These are phyloP conservation scores for Fusarium sacchari DNA, from an alignment of 2,329 filamentous ascomycete genomes.

Conservation along the genomic window DNA sequence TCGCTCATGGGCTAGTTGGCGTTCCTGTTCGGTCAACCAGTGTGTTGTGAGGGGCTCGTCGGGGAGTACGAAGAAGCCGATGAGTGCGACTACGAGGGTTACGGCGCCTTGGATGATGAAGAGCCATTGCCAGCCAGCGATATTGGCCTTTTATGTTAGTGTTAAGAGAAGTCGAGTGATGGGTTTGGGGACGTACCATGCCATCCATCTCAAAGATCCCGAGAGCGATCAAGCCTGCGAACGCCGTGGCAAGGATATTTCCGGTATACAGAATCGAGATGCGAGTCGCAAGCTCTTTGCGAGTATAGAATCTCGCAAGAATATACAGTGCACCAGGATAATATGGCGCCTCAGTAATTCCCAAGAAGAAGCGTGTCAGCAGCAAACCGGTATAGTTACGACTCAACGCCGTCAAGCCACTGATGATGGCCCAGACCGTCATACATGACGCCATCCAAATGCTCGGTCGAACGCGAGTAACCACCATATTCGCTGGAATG, in stretches of 20 bases:
- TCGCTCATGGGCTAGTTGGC: constrained; percentile 52
- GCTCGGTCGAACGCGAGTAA: constrained; percentile 53
- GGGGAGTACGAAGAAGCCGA: constrained; percentile 41
- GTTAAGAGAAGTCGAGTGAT: too few relatives aligned
- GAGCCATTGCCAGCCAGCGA: constrained; percentile 53
- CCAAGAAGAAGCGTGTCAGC: constrained; percentile 55
- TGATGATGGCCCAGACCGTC: constrained; percentile 59
- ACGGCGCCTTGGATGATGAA: constrained; percentile 73
- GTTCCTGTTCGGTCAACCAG: constrained; percentile 55
- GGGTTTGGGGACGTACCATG: not conserved
- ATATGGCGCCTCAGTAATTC: constrained; percentile 54
- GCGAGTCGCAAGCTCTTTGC: constrained; percentile 56
- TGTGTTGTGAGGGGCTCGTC: constrained; percentile 55
- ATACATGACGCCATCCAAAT: constrained; percentile 55
- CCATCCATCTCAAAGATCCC: constrained; percentile 50
- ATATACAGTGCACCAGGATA: constrained; percentile 52
- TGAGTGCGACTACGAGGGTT: constrained; percentile 37
- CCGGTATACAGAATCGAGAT: constrained; percentile 58
- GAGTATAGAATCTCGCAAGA: constrained; percentile 65
- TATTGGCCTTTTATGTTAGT: not conserved
- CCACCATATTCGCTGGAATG: constrained; percentile 55
- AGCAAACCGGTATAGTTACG: constrained; percentile 60
- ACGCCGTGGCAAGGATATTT: constrained; percentile 49
- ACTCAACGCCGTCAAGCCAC: constrained; percentile 57
- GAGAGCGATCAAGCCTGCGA: constrained; percentile 56